Conservation (phyloP, 768 basidiomycete species). For the Mycena olivaceomarginata region DNA sequence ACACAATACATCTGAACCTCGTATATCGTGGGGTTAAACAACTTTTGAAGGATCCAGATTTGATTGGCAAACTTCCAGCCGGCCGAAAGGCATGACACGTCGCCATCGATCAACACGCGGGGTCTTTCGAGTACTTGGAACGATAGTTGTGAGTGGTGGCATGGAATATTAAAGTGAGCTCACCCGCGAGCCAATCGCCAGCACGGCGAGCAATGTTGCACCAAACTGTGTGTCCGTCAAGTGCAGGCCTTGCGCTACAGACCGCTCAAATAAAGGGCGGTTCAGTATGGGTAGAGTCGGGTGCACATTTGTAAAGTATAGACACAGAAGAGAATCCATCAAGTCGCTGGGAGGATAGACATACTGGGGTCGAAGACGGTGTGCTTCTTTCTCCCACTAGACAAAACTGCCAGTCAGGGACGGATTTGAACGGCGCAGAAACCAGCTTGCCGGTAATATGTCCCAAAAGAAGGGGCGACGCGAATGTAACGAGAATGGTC, state of each 20-base stretch:
- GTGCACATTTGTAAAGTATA: conserved; percentile 77
- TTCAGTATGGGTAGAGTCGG: conserved; percentile 76
- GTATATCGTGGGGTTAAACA: conserved; percentile 74
- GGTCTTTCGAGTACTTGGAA: conserved; percentile 44
- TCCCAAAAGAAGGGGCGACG: conserved; percentile 45
- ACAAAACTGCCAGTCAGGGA: not conserved
- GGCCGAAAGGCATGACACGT: conserved; percentile 58
- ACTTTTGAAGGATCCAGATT: conserved; percentile 75
- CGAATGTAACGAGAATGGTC: not conserved
- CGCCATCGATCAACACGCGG: conserved; percentile 9
- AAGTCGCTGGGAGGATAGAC: conserved; percentile 71
- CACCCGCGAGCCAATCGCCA: conserved; percentile 73
- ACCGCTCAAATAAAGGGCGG: conserved; percentile 76
- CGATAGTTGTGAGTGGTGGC: conserved; percentile 56
- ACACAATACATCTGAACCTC: conserved; percentile 84
- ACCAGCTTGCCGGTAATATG: conserved; percentile 26
- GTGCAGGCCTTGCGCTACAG: conserved; percentile 68
- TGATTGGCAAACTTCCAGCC: conserved; percentile 80
- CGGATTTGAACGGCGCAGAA: too few species aligned
- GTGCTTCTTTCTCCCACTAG: conserved; percentile 62
- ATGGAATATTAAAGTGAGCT: conserved; percentile 56
- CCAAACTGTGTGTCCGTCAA: conserved; percentile 71
- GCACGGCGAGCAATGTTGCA: conserved; percentile 75
- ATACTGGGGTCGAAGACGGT: conserved; percentile 51
- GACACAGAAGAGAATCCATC: conserved; percentile 66